Evolutionary conservation across 1,284 basidiomycete genomes (phyloP), one percentile per base, ranked within the genome.

Genomic region (Austroboletus niveus): DNA sequence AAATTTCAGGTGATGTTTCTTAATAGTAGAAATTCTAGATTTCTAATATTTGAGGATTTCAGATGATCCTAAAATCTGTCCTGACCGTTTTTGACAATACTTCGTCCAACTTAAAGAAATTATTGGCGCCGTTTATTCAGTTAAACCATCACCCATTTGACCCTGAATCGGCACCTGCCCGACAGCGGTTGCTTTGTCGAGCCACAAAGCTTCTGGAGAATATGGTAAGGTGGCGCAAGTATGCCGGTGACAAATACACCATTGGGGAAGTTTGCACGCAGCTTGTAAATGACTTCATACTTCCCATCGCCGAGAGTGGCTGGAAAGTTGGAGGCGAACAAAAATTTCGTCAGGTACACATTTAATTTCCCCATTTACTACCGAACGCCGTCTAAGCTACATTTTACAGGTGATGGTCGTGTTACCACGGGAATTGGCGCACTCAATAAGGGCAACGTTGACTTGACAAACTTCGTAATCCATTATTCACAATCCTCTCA

Each of bases 291-390:
- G 72, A 78, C 15, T 78, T 78, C 54, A 75, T 95, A 45, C 60
- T 89, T 43, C 82, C 82, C 1, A 75, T 92, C 17, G 82, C 93
- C 6, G 79, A 84, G 55, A 80, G 77, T 49, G 88, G 88, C 6
- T 97, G 94, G 94, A 89, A 92, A 32, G 87, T 91, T 31, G 94
- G 94, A 14, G 94, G 92, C 2, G 80, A 87, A 64, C 82, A 84
- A 45, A 72, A 84, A 54, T 77, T 84, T 53, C 72, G 72, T 45
- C 83, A 83, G 79, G 92, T 91, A 55, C 63, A 47, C 52, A 50
- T 49, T 49, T 30, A 24, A 24, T 24, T 24, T 24, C 17, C 17
- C 17, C 17, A 17, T 17, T 24, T 5, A 24, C 22, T 24, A 24
- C 22, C 5, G 22, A 24, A 24, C 22, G 22, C 22, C 22, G 22